These are phyloP conservation scores for Trametes hirsuta DNA, from an alignment of 1,284 basidiomycete genomes.

Conservation along the genomic window DNA sequence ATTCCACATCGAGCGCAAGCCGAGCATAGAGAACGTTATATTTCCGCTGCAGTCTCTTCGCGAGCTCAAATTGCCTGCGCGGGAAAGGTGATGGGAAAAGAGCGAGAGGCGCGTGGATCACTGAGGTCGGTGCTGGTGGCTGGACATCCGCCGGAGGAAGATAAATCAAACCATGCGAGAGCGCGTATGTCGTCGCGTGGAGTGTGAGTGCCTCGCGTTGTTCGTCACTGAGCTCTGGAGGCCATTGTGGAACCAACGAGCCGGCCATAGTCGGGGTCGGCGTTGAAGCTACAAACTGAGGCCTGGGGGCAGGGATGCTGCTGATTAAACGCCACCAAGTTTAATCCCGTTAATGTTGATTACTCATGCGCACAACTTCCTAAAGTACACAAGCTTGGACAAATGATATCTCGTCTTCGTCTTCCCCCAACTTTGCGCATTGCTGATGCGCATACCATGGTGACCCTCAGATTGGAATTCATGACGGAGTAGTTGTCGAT, in stretches of 20 bases:
- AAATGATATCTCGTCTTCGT: no score
- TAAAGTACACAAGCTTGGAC: no score
- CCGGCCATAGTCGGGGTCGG: slow-evolving; percentile 9
- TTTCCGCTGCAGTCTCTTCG: slow-evolving; percentile 68
- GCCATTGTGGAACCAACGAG: slow-evolving; percentile 54
- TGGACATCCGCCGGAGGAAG: slow-evolving; percentile 61
- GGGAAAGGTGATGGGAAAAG: slow-evolving; percentile 91
- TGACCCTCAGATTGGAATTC: no score
- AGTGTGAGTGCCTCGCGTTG: slow-evolving; percentile 64
- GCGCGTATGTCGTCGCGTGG: slow-evolving; percentile 81
- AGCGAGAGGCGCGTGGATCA: slow-evolving; percentile 88
- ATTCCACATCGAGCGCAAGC: slow-evolving; percentile 79
- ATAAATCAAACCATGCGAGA: slow-evolving; percentile 85
- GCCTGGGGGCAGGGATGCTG: background rate
- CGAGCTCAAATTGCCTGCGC: slow-evolving; percentile 68
- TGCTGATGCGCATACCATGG: no score
- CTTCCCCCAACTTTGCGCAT: no score
- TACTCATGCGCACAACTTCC: no score
- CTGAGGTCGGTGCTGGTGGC: slow-evolving; percentile 61
- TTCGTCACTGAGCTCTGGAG: slow-evolving; percentile 62
- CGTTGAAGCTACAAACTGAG: background rate
- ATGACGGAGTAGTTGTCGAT: no score
- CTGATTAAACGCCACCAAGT: no score
- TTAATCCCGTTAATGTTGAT: no score
- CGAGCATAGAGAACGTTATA: slow-evolving; percentile 90